These are phyloP conservation scores for Neodidymelliopsis sp. DNA, from an alignment of 2,329 filamentous ascomycete species.

Conservation along the genomic window DNA sequence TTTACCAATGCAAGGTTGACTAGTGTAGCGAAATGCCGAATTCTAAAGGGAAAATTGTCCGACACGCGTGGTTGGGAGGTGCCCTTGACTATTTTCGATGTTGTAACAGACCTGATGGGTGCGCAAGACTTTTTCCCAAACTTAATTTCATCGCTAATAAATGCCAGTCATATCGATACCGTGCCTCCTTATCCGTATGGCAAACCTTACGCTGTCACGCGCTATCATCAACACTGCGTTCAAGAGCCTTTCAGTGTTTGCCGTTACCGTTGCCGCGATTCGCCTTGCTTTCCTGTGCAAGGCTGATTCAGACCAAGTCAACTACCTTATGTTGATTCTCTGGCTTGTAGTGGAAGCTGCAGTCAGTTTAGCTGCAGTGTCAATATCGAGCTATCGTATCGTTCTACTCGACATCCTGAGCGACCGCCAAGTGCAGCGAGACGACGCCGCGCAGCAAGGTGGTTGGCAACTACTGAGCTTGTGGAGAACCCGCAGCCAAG, in stretches of 20 bases:
- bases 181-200: constrained; percentile 24
- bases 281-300: constrained; percentile 1
- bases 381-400: constrained; percentile 23
- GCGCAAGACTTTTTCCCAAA: background rate
- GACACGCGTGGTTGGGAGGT: constrained; percentile 16
- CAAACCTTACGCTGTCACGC: constrained; percentile 16
- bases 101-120: constrained; percentile 24
- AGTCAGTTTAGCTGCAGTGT: constrained; percentile 17
- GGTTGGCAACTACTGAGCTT: constrained; percentile 1
- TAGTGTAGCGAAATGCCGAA: constrained; percentile 15
- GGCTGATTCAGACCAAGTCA: background rate
- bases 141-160: constrained; percentile 7
- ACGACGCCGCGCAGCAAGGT: background rate
- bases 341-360: constrained; percentile 24
- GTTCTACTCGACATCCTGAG: constrained; percentile 13
- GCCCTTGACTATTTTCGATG: constrained; percentile 20
- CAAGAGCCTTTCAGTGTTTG: constrained; percentile 22
- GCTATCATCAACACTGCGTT: constrained; percentile 22
- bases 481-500: constrained; percentile 2
- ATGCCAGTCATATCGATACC: constrained; percentile 21
- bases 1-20: constrained; percentile 5
- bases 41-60: constrained; percentile 2
- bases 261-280: constrained; percentile 1
- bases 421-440: constrained; percentile 1
- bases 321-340: constrained; percentile 14